Percentiles rank a stretch among this genome's conserved stretches.
phyloP scores from a whole-genome alignment of 192 early-diverging fungal species.

The Phycomyces nitens region DNA sequence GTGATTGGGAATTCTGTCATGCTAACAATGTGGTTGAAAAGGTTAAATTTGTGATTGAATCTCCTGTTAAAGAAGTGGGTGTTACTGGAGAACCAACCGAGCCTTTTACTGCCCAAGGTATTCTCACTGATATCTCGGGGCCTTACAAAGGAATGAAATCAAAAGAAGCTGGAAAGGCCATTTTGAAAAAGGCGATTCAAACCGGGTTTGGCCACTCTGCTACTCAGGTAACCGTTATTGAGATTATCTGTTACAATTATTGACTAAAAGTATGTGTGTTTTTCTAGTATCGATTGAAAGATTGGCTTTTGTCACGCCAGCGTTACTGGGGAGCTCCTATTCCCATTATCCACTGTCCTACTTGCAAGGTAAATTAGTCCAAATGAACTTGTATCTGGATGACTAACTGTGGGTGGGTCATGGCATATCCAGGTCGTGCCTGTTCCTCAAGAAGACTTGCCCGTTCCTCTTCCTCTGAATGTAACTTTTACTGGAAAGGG shows the following conservation, averaged over 20 bases:
- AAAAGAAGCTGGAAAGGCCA: slow-evolving; percentile 50
- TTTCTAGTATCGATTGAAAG: slow-evolving; percentile 75
- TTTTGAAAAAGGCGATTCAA: slow-evolving; percentile 45
- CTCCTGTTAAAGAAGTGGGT: slow-evolving; percentile 18
- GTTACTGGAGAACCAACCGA: background rate
- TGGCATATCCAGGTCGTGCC: slow-evolving; percentile 58
- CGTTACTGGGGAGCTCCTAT: slow-evolving; percentile 97
- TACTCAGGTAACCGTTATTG: slow-evolving; percentile 24
- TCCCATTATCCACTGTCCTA: slow-evolving; percentile 84
- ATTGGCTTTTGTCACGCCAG: slow-evolving; percentile 95
- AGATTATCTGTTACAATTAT: no score
- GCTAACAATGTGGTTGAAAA: slow-evolving; percentile 44
- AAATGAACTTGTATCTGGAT: no score
- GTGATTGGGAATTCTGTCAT: slow-evolving; percentile 67
- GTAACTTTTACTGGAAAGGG: slow-evolving; percentile 60
- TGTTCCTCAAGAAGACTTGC: slow-evolving; percentile 76
- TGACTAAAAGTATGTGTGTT: background rate
- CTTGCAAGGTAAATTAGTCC: slow-evolving; percentile 68
- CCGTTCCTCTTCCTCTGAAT: slow-evolving; percentile 65
- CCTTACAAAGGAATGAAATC: slow-evolving; percentile 59
- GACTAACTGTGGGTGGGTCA: no score
- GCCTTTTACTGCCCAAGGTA: slow-evolving; percentile 50
- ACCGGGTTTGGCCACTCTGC: slow-evolving; percentile 43
- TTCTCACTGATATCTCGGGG: slow-evolving; percentile 54
- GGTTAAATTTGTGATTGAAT: slow-evolving; percentile 52